phyloP scores from a whole-genome alignment of 2,329 filamentous ascomycete species.

The Colletotrichum abscissum region DNA sequence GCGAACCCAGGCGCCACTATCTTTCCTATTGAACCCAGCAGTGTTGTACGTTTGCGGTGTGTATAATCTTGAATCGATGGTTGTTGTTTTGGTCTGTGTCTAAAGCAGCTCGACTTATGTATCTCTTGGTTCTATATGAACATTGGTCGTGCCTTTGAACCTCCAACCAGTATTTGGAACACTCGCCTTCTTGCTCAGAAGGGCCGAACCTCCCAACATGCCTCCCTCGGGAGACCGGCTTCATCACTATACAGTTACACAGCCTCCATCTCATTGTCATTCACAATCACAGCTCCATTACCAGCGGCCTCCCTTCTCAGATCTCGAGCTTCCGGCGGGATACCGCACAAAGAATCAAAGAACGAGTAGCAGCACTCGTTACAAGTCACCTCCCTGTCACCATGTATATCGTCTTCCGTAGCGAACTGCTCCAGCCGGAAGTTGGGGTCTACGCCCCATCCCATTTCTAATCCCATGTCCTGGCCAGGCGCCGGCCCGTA shows the following conservation, averaged over 20 bases:
- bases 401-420: neutral
- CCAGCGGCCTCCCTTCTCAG: conserved; percentile 4
- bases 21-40: neutral
- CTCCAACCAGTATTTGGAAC: neutral
- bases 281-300: neutral
- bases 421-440: conserved; percentile 9
- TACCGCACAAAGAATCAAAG: conserved; percentile 21
- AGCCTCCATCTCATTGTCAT: conserved; percentile 25
- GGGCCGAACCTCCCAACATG: too few relatives aligned
- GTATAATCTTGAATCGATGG: neutral
- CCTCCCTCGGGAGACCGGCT: neutral
- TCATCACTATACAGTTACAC: neutral
- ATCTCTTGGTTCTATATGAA: neutral
- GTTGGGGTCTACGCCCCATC: conserved; percentile 9
- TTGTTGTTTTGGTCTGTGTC: neutral
- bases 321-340: neutral
- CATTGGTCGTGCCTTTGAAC: neutral
- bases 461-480: conserved; percentile 18
- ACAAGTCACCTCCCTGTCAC: conserved; percentile 1
- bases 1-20: conserved; percentile 22
- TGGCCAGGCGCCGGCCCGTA: conserved; percentile 23
- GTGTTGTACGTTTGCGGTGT: neutral
- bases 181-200: neutral
- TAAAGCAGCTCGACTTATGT: neutral
- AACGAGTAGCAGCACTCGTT: conserved; percentile 20